Percentiles rank a stretch among this genome's conserved stretches.
Conservation (phyloP, 306 rosid genomes). For the Pterocarpus santalinus region DNA sequence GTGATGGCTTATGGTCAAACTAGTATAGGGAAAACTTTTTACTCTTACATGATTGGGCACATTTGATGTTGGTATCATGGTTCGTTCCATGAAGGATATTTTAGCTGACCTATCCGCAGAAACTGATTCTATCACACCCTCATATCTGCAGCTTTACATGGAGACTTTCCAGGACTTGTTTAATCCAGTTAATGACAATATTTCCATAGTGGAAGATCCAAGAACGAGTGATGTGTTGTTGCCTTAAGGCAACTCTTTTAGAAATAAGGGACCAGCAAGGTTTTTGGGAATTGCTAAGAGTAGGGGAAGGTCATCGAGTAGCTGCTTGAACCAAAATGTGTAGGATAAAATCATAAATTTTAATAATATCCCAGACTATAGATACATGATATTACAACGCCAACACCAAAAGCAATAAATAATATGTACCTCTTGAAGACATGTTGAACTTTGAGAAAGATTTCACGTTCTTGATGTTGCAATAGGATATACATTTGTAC, state of each 20-base stretch:
- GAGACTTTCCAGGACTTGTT: constrained; percentile 93
- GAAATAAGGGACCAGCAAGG: constrained; percentile 84
- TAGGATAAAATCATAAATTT: no score
- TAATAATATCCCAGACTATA: no score
- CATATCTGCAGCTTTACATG: constrained; percentile 96
- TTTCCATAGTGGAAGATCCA: constrained; percentile 94
- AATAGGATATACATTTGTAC: no score
- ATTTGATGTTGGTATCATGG: constrained; percentile 93
- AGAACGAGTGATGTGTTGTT: constrained; percentile 88
- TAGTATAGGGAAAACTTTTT: constrained; percentile 93
- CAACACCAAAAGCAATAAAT: no score
- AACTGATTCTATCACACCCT: constrained; percentile 79
- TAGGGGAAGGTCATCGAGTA: constrained; percentile 87
- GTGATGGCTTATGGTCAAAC: constrained; percentile 99
- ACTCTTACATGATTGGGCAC: constrained; percentile 92
- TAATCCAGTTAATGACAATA: constrained; percentile 88
- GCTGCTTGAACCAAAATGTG: constrained; percentile 91
- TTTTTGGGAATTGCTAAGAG: constrained; percentile 79
- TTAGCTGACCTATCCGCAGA: constrained; percentile 73
- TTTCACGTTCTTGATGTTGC: no score
- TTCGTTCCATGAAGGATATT: constrained; percentile 96
- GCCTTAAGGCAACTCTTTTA: constrained; percentile 83
- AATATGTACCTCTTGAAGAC: no score
- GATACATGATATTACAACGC: no score
- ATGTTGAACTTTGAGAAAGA: no score